Conservation (phyloP, 306 rosid genomes). For the Chamaecrista fasciculata region DNA sequence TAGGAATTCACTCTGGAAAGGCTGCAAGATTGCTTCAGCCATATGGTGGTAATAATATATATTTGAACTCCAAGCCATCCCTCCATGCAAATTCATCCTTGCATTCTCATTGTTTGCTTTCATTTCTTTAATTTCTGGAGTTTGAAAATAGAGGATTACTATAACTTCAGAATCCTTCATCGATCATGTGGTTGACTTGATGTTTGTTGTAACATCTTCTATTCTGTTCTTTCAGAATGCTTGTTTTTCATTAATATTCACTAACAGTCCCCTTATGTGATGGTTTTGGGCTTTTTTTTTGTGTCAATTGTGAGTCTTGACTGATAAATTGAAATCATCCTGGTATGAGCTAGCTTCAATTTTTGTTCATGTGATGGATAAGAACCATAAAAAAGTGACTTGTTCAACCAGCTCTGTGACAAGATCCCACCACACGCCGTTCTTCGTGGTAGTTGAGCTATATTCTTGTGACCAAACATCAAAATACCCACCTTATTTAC, state of each 20-base stretch:
- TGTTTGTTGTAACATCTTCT: not conserved
- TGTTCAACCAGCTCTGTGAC: not conserved
- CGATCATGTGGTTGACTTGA: constrained; percentile 3
- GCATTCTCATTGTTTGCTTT: constrained; percentile 14
- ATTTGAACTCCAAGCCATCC: constrained; percentile 2
- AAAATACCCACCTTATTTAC: not conserved
- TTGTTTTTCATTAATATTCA: not conserved
- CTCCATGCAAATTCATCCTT: not conserved
- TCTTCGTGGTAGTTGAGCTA: not conserved
- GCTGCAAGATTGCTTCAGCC: constrained; percentile 63
- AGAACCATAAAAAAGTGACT: constrained; percentile 1
- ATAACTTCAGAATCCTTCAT: not conserved
- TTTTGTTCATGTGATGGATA: constrained; percentile 16
- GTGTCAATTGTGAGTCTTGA: not conserved
- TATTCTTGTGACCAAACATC: constrained; percentile 8
- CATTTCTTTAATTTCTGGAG: not conserved
- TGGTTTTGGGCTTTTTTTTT: not conserved
- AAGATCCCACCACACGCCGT: not conserved
- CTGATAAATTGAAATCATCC: not conserved
- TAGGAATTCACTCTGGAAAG: constrained; percentile 50
- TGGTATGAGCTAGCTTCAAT: not conserved
- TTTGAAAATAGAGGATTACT: not conserved
- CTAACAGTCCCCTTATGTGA: not conserved
- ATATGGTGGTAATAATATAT: constrained; percentile 52
- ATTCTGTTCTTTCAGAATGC: not conserved